A percentile compares a stretch with the other conserved stretches of the same genome.
These are phyloP conservation scores for Tilletia walkeri DNA, from an alignment of 1,284 basidiomycete genomes.

Conservation along the genomic window DNA sequence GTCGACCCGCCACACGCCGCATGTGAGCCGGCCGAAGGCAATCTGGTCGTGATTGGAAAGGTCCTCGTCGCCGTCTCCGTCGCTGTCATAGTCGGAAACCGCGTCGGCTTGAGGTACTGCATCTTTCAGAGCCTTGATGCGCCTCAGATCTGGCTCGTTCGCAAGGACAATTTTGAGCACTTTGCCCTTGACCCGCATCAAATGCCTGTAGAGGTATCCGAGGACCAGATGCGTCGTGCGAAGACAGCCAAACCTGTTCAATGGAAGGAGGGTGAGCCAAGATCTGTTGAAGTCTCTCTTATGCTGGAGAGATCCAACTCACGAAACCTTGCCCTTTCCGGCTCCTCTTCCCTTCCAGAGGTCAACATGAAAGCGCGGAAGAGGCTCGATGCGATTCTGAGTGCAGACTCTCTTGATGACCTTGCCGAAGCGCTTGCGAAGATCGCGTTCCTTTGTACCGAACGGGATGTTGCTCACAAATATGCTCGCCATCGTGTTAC, in stretches of 20 bases:
- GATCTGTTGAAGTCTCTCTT: background rate
- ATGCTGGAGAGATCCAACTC: background rate
- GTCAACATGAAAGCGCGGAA: constrained; percentile 2
- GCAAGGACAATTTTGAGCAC: background rate
- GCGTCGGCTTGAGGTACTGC: background rate
- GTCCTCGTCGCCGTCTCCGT: background rate
- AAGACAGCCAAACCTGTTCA: background rate
- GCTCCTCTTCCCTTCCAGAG: background rate
- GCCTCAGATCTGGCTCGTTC: background rate
- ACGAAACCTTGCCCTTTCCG: background rate
- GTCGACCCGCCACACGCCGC: constrained; percentile 16
- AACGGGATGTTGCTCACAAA: background rate
- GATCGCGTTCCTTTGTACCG: constrained; percentile 3
- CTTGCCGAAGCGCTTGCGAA: background rate
- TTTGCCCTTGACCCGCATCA: background rate
- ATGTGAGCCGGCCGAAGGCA: background rate
- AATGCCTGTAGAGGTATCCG: background rate
- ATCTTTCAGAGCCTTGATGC: background rate
- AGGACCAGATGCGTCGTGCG: background rate
- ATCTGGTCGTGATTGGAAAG: background rate
- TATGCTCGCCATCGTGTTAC: background rate
- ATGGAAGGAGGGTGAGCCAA: background rate
- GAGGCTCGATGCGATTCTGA: background rate
- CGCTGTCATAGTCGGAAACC: constrained; percentile 16
- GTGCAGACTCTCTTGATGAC: background rate